phyloP scores from a whole-genome alignment of 257 asterid species.

The Solanum dulcamara region DNA sequence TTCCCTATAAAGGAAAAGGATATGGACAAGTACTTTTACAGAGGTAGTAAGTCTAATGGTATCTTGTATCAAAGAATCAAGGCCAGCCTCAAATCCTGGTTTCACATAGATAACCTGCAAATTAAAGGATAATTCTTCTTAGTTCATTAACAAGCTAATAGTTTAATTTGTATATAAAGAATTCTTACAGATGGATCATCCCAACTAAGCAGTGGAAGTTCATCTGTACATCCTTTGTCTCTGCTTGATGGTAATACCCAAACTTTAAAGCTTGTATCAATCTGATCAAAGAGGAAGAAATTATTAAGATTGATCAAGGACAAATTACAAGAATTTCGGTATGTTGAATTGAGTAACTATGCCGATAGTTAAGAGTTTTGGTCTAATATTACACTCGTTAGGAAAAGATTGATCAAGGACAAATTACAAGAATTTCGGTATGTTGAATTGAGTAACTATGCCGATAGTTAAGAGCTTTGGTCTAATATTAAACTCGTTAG shows the following conservation, averaged over 20 bases:
- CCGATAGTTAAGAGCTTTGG: too few relatives aligned
- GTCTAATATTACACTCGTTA: too few relatives aligned
- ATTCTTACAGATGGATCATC: constrained; percentile 73
- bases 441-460: too few relatives aligned
- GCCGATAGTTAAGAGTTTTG: too few relatives aligned
- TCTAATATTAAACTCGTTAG: too few relatives aligned
- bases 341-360: too few relatives aligned
- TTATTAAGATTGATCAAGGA: too few relatives aligned
- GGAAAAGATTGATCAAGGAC: too few relatives aligned
- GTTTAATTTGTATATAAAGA: background rate
- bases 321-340: too few relatives aligned
- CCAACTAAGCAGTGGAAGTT: constrained; percentile 48
- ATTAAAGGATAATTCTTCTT: background rate
- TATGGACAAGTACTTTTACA: constrained; percentile 31
- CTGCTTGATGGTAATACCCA: constrained; percentile 64
- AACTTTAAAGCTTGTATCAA: constrained; percentile 54
- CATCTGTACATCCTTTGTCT: constrained; percentile 18
- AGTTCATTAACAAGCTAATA: background rate
- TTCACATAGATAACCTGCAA: constrained; percentile 81
- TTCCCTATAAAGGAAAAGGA: background rate
- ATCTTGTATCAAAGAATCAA: constrained; percentile 70
- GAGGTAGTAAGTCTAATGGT: constrained; percentile 57
- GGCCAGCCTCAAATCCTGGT: constrained; percentile 76
- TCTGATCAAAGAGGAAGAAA: constrained; percentile 17
- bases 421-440: too few relatives aligned